phyloP scores from a whole-genome alignment of 1,284 basidiomycete species.

The Pyrrhoderma noxium region DNA sequence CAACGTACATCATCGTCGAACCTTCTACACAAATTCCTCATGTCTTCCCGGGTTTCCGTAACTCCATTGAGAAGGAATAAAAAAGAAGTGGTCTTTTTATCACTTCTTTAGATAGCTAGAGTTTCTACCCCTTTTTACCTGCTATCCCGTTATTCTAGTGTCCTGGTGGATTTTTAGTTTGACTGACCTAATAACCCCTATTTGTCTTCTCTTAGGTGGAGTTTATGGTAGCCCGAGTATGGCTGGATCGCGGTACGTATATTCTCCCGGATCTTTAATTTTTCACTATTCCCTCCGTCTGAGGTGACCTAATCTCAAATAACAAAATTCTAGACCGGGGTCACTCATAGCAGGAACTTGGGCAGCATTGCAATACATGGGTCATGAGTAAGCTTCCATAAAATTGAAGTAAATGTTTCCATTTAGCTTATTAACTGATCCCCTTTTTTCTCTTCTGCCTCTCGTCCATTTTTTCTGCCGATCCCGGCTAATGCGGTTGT shows the following conservation, averaged over 20 bases:
- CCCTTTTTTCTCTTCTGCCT: constrained; percentile 2
- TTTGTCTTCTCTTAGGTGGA: constrained; percentile 40
- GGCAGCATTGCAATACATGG: constrained; percentile 94
- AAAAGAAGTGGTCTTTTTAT: too few species aligned
- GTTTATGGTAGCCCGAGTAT: constrained; percentile 81
- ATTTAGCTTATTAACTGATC: too few species aligned
- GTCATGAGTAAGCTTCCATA: constrained; percentile 57
- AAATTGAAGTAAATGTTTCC: background rate
- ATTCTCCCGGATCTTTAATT: constrained; percentile 10
- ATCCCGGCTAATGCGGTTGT: background rate
- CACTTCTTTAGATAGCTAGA: too few species aligned
- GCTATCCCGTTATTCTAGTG: background rate
- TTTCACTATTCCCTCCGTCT: constrained; percentile 16
- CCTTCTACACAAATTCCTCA: too few species aligned
- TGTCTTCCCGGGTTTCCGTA: background rate
- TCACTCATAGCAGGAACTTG: constrained; percentile 92
- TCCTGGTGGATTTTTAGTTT: background rate
- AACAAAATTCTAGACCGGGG: constrained; percentile 58
- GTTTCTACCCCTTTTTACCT: constrained; percentile 1
- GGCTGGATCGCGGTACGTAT: constrained; percentile 75
- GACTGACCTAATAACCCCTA: constrained; percentile 1
- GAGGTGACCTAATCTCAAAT: background rate
- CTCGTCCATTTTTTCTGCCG: background rate
- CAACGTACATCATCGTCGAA: background rate
- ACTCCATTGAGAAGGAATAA: too few species aligned